These are phyloP conservation scores for Cladophialophora bantiana DNA, from an alignment of 2,329 filamentous ascomycete species.

Conservation along the genomic window DNA sequence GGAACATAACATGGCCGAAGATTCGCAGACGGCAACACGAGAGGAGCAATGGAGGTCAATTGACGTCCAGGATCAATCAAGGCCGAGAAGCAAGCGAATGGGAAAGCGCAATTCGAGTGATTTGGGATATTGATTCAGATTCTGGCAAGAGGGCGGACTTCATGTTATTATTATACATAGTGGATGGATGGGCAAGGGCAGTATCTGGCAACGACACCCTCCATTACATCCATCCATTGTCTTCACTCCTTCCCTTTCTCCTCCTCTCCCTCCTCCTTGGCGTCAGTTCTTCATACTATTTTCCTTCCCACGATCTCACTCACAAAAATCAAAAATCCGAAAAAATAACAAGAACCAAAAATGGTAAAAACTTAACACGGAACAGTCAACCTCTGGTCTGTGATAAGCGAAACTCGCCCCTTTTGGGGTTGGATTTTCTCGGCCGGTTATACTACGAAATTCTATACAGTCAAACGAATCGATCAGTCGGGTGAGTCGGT, in stretches of 20 bases:
- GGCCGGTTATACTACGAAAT: constrained; percentile 1
- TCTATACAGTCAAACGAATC: background rate
- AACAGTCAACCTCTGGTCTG: background rate
- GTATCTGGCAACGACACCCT: constrained; percentile 3
- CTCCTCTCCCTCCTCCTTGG: background rate
- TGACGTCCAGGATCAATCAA: background rate
- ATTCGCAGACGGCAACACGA: background rate
- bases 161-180: background rate
- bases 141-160: background rate
- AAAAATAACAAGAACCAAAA: background rate
- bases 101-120: background rate
- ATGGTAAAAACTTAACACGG: background rate
- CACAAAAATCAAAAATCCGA: too few species aligned
- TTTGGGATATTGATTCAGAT: constrained; percentile 2
- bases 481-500: background rate
- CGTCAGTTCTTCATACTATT: too few species aligned
- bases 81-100: background rate
- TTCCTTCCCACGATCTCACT: too few species aligned
- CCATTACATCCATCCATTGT: background rate
- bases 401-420: constrained; percentile 3
- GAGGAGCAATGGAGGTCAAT: background rate
- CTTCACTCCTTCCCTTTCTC: background rate
- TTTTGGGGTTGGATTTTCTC: background rate
- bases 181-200: background rate
- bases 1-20: background rate